Evolutionary conservation across 768 basidiomycete genomes (phyloP).

Genomic region (Pholiota conissans): DNA sequence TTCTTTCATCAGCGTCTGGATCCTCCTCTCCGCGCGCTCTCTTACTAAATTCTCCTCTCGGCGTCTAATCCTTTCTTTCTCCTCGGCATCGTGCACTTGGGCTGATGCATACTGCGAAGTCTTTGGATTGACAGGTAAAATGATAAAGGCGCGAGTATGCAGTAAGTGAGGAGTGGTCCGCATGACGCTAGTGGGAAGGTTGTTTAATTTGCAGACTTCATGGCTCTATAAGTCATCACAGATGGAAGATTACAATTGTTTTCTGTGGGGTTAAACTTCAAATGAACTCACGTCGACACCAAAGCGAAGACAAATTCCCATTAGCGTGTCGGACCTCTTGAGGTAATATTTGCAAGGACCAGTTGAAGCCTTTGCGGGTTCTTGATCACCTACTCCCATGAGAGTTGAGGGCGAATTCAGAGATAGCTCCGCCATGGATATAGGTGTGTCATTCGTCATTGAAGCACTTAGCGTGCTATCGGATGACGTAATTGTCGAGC

Average conservation of each 20-base stretch:
- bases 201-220: constrained; percentile 64
- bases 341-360: constrained; percentile 49
- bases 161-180: constrained; percentile 73
- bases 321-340: constrained; percentile 56
- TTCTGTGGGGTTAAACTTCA: no score
- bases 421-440: no score
- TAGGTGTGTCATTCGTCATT: no score
- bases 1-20: constrained; percentile 71
- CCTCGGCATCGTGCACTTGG: constrained; percentile 16
- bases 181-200: constrained; percentile 62
- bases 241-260: no score
- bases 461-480: not conserved
- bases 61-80: constrained; percentile 25
- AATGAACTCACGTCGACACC: constrained; percentile 56
- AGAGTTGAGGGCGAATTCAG: no score
- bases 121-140: constrained; percentile 47
- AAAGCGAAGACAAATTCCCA: constrained; percentile 62
- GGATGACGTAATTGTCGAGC: not conserved
- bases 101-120: constrained; percentile 24
- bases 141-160: constrained; percentile 62
- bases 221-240: constrained; percentile 42
- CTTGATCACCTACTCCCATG: constrained; percentile 4
- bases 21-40: constrained; percentile 57
- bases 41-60: constrained; percentile 43
- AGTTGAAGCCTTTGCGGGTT: not conserved